Percentiles rank a stretch among this genome's conserved stretches.
Conservation (phyloP, 805 yeast species). For the Priceomyces castillae region DNA sequence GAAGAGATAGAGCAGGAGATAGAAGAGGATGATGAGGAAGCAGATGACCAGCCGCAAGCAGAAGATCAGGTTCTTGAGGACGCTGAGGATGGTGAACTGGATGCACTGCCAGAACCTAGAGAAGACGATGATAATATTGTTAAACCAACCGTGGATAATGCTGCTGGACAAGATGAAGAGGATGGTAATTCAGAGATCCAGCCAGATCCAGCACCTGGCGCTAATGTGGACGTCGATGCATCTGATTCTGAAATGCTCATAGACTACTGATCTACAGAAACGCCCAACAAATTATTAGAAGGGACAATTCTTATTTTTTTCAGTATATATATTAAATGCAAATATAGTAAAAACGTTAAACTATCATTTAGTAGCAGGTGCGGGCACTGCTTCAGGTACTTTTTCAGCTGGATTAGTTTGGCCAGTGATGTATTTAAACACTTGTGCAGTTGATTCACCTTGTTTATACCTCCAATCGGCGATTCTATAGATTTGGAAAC, state of each 20-base stretch:
- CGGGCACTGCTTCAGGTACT: neutral
- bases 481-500: constrained; percentile 75
- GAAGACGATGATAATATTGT: constrained; percentile 1
- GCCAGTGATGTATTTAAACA: constrained; percentile 54
- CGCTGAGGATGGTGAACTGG: constrained; percentile 7
- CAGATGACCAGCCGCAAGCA: constrained; percentile 11
- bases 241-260: constrained; percentile 1
- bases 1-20: constrained; percentile 12
- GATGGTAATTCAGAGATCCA: neutral
- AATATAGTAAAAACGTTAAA: neutral
- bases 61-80: constrained; percentile 6
- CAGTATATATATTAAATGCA: constrained; percentile 2
- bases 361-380: neutral
- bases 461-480: constrained; percentile 56
- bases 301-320: neutral
- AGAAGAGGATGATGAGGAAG: constrained; percentile 15
- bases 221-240: neutral
- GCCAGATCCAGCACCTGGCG: neutral
- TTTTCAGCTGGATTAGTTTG: constrained; percentile 31
- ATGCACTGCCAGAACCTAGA: neutral
- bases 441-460: constrained; percentile 64
- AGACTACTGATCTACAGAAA: neutral
- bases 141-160: neutral
- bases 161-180: constrained; percentile 1
- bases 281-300: neutral